These are phyloP conservation scores for Aureobasidium sp. DNA, from an alignment of 2,329 filamentous ascomycete species.

Conservation along the genomic window DNA sequence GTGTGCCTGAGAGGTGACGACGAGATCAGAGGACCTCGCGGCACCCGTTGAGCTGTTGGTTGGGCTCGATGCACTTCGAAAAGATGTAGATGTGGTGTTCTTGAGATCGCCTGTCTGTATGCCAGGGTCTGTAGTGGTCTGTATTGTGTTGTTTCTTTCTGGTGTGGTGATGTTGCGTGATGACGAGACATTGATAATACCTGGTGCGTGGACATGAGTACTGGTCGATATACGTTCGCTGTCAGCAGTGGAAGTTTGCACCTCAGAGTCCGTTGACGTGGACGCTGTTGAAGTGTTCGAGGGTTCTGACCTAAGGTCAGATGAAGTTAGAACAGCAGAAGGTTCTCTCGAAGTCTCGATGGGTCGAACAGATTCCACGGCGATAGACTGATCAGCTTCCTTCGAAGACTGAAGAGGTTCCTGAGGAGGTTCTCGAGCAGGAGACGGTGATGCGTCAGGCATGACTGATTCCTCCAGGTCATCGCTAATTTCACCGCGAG, in stretches of 20 bases:
- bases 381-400: conserved; percentile 14
- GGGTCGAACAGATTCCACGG: background rate
- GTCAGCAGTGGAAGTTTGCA: background rate
- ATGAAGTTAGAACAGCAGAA: background rate
- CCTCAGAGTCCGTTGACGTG: background rate
- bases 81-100: background rate
- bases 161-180: conserved; percentile 16
- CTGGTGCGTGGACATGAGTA: background rate
- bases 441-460: conserved; percentile 3
- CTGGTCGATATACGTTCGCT: background rate
- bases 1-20: background rate
- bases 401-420: conserved; percentile 4
- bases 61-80: background rate
- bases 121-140: background rate
- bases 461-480: conserved; percentile 46
- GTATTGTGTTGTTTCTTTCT: conserved; percentile 39
- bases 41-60: background rate
- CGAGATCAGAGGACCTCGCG: background rate
- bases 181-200: background rate
- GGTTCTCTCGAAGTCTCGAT: background rate
- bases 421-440: conserved; percentile 11
- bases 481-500: conserved; percentile 50
- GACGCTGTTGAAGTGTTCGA: background rate
- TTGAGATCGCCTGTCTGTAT: background rate
- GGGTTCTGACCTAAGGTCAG: background rate